These are phyloP conservation scores for Cordyceps tenuipes DNA, from an alignment of 2,329 filamentous ascomycete species.

Conservation along the genomic window DNA sequence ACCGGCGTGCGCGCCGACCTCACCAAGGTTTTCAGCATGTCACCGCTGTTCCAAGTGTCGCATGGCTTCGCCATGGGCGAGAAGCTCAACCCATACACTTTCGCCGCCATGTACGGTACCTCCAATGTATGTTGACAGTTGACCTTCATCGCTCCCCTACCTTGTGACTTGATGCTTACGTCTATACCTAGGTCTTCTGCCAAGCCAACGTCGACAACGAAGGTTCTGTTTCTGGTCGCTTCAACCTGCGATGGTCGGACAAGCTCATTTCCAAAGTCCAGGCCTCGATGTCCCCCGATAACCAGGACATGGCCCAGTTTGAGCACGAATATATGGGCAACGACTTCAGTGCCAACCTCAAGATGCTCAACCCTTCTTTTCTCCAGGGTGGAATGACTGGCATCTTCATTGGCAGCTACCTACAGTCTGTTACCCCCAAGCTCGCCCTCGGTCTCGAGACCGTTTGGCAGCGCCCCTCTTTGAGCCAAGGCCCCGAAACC, in stretches of 20 bases:
- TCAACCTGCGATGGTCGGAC: constrained; percentile 85
- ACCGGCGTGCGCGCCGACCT: constrained; percentile 90
- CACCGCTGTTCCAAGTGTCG: constrained; percentile 91
- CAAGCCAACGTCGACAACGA: constrained; percentile 96
- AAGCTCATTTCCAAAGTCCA: constrained; percentile 79
- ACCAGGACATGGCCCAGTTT: constrained; percentile 82
- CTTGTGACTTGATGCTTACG: constrained; percentile 3
- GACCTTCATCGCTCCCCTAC: neutral
- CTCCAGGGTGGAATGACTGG: constrained; percentile 89
- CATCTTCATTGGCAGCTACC: constrained; percentile 91
- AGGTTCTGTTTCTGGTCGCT: constrained; percentile 74
- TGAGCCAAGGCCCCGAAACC: constrained; percentile 83
- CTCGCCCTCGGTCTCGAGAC: constrained; percentile 85
- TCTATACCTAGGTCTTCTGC: constrained; percentile 65
- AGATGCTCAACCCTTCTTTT: constrained; percentile 90
- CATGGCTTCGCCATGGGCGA: constrained; percentile 96
- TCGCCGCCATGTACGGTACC: constrained; percentile 88
- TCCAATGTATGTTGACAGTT: constrained; percentile 56
- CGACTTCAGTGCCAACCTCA: constrained; percentile 89
- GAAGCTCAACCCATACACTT: constrained; percentile 86
- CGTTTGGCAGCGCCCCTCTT: constrained; percentile 82
- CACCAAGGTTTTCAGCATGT: constrained; percentile 91
- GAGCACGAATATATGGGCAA: constrained; percentile 92
- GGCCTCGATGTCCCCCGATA: constrained; percentile 71
- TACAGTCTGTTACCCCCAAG: constrained; percentile 83